Evolutionary conservation across 139 green algal species (phyloP), one percentile per base, ranked within the genome.

Genomic region (Pedinophyceae sp.): DNA sequence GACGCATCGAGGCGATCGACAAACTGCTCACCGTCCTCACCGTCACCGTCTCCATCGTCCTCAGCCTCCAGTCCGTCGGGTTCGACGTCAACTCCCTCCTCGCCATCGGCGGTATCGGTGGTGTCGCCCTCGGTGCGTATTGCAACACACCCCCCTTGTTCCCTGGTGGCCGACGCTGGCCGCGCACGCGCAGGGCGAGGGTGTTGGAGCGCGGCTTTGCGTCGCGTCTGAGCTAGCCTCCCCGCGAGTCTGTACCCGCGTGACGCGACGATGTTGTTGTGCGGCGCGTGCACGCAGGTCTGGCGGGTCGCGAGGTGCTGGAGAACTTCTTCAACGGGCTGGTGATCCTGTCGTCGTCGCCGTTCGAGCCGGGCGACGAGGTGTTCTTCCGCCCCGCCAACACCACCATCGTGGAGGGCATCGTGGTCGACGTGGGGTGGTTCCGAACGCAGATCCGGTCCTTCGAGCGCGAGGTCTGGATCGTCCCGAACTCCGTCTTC

Each of bases 31-130:
- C 47, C 24, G 15, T 52, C 25, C 10, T 29, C 25, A 52, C 25
- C 25, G 15, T 52, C 47, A 52, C 47, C 10, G 25, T 52, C 25
- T 7, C 10, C 25, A 29, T 52, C 25, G 15, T 15, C 10, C 24
- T 52, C 10, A 18, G 10, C 10, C 25, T 52, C 24, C 47, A 52
- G 25, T 7, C 24, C 24, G 15, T 52, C 24, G 47, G 47, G 10
- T 52, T 52, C 47, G 47, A 52, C 24, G 47, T 52, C 24, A 27
- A 29, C 47, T 52, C 47, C 25, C 47, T 52, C 25, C 47, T 52
- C 15, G 25, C 47, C 47, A 29, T 52, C 24, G 47, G 47, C 13
- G 47, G 47, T 34, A 34, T 52, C 25, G 47, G 47, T 34, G 47
- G 47, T 52, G 13, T 52, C 24, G 47, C 47, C 24, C 24, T 52